Conservation (phyloP, 2,329 filamentous ascomycete species). For the Trichoderma sp. region DNA sequence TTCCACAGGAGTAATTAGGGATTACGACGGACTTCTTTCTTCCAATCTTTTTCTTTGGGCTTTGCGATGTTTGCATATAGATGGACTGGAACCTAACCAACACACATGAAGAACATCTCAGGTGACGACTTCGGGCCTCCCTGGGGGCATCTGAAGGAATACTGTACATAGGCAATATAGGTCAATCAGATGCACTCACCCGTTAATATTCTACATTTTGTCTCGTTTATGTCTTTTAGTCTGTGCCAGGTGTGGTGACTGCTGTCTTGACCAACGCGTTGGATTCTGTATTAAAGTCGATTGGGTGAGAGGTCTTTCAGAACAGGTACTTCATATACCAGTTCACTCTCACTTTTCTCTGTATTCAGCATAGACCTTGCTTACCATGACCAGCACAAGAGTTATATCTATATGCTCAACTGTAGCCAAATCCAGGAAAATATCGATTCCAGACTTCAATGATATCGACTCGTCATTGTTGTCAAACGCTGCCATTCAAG, state of each 20-base stretch:
- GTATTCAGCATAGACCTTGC: no score
- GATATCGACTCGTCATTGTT: background rate
- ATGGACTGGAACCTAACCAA: constrained; percentile 37
- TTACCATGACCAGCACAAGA: no score
- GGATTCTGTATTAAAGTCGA: no score
- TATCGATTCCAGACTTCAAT: background rate
- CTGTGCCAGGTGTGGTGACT: background rate
- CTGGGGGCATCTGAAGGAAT: constrained; percentile 22
- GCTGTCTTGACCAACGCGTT: background rate
- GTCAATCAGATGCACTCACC: constrained; percentile 29
- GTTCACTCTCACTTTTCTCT: no score
- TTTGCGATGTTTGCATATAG: constrained; percentile 42
- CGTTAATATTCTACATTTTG: constrained; percentile 12
- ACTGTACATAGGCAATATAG: constrained; percentile 29
- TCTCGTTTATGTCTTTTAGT: background rate
- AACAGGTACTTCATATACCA: background rate
- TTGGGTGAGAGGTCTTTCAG: no score
- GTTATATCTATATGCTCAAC: no score
- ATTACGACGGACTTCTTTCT: constrained; percentile 38
- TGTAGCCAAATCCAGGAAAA: no score
- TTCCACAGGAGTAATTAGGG: constrained; percentile 31
- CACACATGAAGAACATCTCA: constrained; percentile 28
- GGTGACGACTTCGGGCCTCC: constrained; percentile 25
- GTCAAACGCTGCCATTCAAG: background rate
- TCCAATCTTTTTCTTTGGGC: constrained; percentile 33